Evolutionary conservation across 257 asterid genomes (phyloP).

Genomic region (Osmanthus fragrans): DNA sequence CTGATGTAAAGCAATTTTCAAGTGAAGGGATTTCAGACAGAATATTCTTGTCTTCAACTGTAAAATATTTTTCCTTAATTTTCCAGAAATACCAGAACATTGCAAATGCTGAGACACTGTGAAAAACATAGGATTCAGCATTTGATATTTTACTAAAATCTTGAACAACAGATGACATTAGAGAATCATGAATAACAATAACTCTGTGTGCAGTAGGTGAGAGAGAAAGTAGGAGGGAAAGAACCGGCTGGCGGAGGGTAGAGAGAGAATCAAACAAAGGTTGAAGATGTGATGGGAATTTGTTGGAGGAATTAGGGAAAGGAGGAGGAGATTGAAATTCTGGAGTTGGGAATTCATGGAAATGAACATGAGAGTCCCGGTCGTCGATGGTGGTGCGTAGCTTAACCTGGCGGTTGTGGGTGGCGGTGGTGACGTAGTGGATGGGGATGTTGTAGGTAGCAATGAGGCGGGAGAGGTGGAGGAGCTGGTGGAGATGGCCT

Average conservation of each 20-base stretch:
- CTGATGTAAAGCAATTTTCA: slow-evolving; percentile 43
- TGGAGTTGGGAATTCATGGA: slow-evolving; percentile 47
- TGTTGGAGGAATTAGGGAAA: slow-evolving; percentile 35
- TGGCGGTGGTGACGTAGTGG: slow-evolving; percentile 50
- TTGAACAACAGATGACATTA: slow-evolving; percentile 48
- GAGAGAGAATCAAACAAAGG: slow-evolving; percentile 37
- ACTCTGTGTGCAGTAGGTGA: slow-evolving; percentile 25
- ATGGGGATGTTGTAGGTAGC: slow-evolving; percentile 47
- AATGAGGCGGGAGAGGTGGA: slow-evolving; percentile 60
- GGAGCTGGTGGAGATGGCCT: slow-evolving; percentile 80
- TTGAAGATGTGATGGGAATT: slow-evolving; percentile 56
- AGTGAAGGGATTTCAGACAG: slow-evolving; percentile 22
- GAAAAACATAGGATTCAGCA: slow-evolving; percentile 49
- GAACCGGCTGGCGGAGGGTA: slow-evolving; percentile 47
- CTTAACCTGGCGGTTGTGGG: slow-evolving; percentile 55
- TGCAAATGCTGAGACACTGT: slow-evolving; percentile 44
- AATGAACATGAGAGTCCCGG: slow-evolving; percentile 44
- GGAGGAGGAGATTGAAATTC: slow-evolving; percentile 37
- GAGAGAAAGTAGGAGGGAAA: slow-evolving; percentile 29
- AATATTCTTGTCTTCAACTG: slow-evolving; percentile 16
- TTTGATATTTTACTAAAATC: slow-evolving; percentile 35
- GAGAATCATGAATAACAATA: slow-evolving; percentile 53
- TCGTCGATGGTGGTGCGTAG: slow-evolving; percentile 36
- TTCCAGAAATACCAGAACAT: slow-evolving; percentile 37
- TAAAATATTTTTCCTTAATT: slow-evolving; percentile 26